phyloP scores from a whole-genome alignment of 1,284 basidiomycete species.

The Ganoderma lucidum region DNA sequence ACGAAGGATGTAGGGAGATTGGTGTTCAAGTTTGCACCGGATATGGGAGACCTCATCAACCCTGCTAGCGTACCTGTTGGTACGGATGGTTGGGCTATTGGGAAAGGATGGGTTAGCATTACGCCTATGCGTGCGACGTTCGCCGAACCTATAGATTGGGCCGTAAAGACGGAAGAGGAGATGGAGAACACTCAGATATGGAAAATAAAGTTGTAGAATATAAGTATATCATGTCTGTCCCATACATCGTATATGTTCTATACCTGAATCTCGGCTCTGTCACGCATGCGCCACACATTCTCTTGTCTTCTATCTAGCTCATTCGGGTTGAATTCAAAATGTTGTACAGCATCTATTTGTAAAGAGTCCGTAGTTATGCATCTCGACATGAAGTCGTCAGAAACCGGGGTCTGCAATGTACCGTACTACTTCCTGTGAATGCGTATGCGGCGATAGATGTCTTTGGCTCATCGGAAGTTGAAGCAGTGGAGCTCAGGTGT shows the following conservation, averaged over 20 bases:
- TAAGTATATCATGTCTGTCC: not conserved
- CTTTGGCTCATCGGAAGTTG: not conserved
- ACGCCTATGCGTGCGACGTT: constrained; percentile 80
- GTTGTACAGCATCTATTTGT: constrained; percentile 21
- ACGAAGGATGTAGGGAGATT: constrained; percentile 50
- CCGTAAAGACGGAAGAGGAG: constrained; percentile 35
- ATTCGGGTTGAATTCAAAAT: not conserved
- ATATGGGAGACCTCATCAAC: constrained; percentile 74
- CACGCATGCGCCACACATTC: not conserved
- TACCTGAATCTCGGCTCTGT: not conserved
- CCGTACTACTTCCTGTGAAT: constrained; percentile 5
- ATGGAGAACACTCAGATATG: constrained; percentile 51
- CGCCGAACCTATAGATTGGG: constrained; percentile 59
- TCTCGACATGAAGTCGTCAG: constrained; percentile 11
- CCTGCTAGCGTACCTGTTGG: constrained; percentile 75
- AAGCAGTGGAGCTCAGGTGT: constrained; percentile 14
- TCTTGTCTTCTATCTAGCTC: not conserved
- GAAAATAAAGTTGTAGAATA: constrained; percentile 59
- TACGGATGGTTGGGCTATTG: constrained; percentile 84
- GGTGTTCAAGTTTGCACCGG: constrained; percentile 84
- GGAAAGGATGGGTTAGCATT: constrained; percentile 72
- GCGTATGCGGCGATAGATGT: not conserved
- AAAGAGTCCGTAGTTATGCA: constrained; percentile 16
- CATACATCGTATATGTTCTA: not conserved
- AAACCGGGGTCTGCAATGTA: constrained; percentile 6